phyloP scores from a whole-genome alignment of 2,329 filamentous ascomycete genomes.

The Leptographium lundbergii region DNA sequence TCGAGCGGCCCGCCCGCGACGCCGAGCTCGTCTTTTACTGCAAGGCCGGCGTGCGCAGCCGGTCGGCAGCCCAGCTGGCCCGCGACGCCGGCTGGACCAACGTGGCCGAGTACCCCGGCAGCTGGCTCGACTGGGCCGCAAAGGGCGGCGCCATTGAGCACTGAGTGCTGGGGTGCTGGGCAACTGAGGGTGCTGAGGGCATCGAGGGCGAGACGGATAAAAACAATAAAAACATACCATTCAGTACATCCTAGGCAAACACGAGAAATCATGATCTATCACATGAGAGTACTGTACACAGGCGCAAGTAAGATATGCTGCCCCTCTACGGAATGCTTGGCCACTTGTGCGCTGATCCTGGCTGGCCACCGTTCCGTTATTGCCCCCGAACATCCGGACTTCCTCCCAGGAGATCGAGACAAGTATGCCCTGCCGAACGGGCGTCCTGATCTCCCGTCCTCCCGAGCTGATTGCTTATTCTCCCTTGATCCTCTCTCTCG shows the following conservation, averaged over 20 bases:
- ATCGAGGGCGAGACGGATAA: too few species aligned
- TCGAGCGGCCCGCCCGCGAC: constrained; percentile 47
- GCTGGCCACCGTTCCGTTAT: neutral
- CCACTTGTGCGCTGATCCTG: neutral
- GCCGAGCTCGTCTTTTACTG: constrained; percentile 74
- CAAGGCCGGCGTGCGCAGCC: constrained; percentile 76
- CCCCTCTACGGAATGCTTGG: neutral
- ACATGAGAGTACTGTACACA: neutral
- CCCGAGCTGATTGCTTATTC: neutral
- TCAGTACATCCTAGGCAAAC: neutral
- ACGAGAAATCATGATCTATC: neutral
- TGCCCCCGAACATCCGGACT: neutral
- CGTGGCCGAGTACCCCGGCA: constrained; percentile 61
- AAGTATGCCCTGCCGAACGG: too few species aligned
- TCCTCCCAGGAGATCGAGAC: neutral
- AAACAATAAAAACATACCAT: neutral
- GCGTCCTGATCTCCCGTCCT: neutral
- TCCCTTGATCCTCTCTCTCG: neutral
- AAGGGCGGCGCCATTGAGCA: constrained; percentile 51
- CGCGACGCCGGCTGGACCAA: constrained; percentile 60
- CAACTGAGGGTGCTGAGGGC: too few species aligned
- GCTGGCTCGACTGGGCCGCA: constrained; percentile 71
- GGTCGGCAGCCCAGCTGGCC: constrained; percentile 65
- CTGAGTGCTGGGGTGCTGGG: too few species aligned
- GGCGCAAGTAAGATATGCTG: neutral